Conservation (phyloP, 2,329 filamentous ascomycete species). For the Daldinia eschscholtzii region DNA sequence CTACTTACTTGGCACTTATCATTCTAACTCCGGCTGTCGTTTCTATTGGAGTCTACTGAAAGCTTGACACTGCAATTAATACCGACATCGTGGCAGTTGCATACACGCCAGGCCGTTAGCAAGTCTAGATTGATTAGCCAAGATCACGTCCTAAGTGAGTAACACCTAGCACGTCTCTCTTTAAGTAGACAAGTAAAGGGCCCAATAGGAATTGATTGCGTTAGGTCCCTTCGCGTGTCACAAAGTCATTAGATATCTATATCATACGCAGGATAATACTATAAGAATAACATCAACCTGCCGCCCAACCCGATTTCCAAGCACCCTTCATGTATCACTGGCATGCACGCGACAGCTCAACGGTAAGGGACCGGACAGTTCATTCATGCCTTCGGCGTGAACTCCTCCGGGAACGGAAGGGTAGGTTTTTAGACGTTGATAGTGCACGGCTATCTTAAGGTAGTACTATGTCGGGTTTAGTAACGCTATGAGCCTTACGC, state of each 20-base stretch:
- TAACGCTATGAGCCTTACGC: neutral
- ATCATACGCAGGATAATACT: slow-evolving; percentile 4
- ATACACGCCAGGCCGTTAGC: slow-evolving; percentile 29
- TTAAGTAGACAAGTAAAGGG: slow-evolving; percentile 14
- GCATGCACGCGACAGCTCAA: slow-evolving; percentile 12
- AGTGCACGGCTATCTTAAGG: neutral
- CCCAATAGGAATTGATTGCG: slow-evolving; percentile 32
- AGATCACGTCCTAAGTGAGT: slow-evolving; percentile 34
- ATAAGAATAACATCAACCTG: slow-evolving; percentile 6
- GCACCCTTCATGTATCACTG: neutral
- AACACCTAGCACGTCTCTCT: slow-evolving; percentile 21
- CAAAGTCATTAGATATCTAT: slow-evolving; percentile 18
- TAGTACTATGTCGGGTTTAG: slow-evolving; percentile 1
- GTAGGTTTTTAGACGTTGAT: neutral
- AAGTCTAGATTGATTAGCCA: slow-evolving; percentile 42
- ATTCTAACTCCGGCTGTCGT: slow-evolving; percentile 24
- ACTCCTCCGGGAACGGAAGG: slow-evolving; percentile 3
- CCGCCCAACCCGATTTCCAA: slow-evolving; percentile 3
- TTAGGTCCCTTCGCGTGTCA: slow-evolving; percentile 24
- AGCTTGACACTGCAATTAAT: slow-evolving; percentile 44
- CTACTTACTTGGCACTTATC: slow-evolving; percentile 42
- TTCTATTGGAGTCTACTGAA: slow-evolving; percentile 40
- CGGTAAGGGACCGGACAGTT: slow-evolving; percentile 4
- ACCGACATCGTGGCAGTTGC: slow-evolving; percentile 43
- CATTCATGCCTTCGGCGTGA: slow-evolving; percentile 6